Conservation (phyloP, 2,329 filamentous ascomycete species). For the Neonectria hederae region DNA sequence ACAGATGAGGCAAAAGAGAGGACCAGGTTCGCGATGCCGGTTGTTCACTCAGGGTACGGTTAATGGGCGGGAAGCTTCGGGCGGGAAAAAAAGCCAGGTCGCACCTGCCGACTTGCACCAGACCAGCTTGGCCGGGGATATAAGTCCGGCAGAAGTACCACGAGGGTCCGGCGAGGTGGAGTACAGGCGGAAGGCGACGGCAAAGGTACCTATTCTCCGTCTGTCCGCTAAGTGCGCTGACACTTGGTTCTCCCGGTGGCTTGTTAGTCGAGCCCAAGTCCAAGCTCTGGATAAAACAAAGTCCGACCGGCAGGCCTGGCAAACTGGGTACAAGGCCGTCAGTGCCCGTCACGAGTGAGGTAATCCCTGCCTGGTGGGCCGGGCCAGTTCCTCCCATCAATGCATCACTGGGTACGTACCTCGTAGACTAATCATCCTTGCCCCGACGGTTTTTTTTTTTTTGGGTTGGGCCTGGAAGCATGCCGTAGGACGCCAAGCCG, state of each 20-base stretch:
- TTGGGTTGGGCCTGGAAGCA: not conserved
- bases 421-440: not conserved
- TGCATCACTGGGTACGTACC: not conserved
- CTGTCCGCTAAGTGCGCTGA: constrained; percentile 3
- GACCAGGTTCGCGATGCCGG: constrained; percentile 4
- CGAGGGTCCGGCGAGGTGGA: not conserved
- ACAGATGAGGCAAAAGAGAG: not conserved
- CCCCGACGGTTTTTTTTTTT: not conserved
- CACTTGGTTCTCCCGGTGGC: not conserved
- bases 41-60: constrained; percentile 3
- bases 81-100: constrained; percentile 3
- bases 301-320: not conserved
- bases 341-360: not conserved
- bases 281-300: not conserved
- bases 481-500: not conserved
- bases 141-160: constrained; percentile 2
- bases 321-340: not conserved
- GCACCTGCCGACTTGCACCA: not conserved
- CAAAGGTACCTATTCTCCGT: not conserved
- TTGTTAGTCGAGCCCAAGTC: not conserved
- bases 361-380: not conserved
- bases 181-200: not conserved
- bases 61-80: constrained; percentile 4
- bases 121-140: not conserved
- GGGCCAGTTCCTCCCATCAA: not conserved